Percentiles rank a stretch among this genome's conserved stretches.
phyloP scores from a whole-genome alignment of 2,329 filamentous ascomycete genomes.

The Sporothrix schenckii region DNA sequence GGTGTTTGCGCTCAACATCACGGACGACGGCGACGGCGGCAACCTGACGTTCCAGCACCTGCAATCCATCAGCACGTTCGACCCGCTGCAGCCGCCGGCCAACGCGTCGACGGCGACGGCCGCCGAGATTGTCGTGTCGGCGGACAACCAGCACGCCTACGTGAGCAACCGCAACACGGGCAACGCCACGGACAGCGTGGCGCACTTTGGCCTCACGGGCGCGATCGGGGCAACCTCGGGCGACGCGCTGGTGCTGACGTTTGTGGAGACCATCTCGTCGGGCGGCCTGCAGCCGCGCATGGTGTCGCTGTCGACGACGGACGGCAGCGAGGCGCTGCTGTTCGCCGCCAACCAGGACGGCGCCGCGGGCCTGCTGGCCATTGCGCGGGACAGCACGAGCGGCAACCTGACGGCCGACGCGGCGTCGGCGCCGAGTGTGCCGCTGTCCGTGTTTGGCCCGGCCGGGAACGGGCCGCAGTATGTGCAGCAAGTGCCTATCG shows the following conservation, averaged over 20 bases:
- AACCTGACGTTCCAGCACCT: conserved; percentile 43
- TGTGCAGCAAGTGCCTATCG: conserved; percentile 26
- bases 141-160: conserved; percentile 52
- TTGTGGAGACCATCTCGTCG: conserved; percentile 43
- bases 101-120: conserved; percentile 48
- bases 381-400: conserved; percentile 41
- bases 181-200: conserved; percentile 51
- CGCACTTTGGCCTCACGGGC: conserved; percentile 48
- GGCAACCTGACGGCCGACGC: conserved; percentile 17
- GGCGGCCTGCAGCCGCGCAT: conserved; percentile 51
- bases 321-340: conserved; percentile 42
- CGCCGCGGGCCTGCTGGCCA: conserved; percentile 46
- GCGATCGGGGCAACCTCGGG: conserved; percentile 38
- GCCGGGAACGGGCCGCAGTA: conserved; percentile 26
- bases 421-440: conserved; percentile 16
- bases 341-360: conserved; percentile 55
- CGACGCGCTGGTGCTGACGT: conserved; percentile 41
- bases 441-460: conserved; percentile 24
- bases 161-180: conserved; percentile 55
- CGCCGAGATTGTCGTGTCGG: conserved; percentile 50
- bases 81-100: conserved; percentile 42
- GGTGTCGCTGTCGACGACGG: conserved; percentile 47
- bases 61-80: conserved; percentile 50
- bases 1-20: conserved; percentile 50
- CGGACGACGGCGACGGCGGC: conserved; percentile 36